These are phyloP conservation scores for Colletotrichum acutatum DNA, from an alignment of 2,329 filamentous ascomycete species.

Conservation along the genomic window DNA sequence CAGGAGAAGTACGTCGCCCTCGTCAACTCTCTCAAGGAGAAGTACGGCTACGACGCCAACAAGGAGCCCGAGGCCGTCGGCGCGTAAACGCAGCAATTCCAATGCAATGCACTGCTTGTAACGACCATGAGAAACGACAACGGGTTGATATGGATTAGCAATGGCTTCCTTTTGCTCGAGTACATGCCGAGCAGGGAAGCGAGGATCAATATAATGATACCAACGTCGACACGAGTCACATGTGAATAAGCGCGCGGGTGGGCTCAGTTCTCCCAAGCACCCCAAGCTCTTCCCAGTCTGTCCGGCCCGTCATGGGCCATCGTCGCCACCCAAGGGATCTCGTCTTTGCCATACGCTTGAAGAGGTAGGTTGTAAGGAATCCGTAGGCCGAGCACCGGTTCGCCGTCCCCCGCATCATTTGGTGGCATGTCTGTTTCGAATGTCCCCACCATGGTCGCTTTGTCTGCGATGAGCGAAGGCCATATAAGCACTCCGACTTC, in stretches of 20 bases:
- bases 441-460: constrained; percentile 72
- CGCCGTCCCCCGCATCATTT: constrained; percentile 38
- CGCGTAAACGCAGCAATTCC: constrained; percentile 34
- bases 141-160: constrained; percentile 14
- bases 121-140: constrained; percentile 28
- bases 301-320: constrained; percentile 70
- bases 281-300: constrained; percentile 60
- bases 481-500: constrained; percentile 87
- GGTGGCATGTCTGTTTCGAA: constrained; percentile 71
- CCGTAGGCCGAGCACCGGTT: constrained; percentile 71
- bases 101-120: not conserved
- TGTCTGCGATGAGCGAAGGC: constrained; percentile 68
- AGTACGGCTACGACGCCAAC: constrained; percentile 74
- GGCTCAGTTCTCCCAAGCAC: constrained; percentile 2
- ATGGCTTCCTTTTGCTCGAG: not conserved
- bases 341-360: constrained; percentile 68
- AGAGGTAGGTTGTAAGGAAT: constrained; percentile 88
- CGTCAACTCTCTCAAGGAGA: constrained; percentile 77
- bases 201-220: constrained; percentile 33
- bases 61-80: constrained; percentile 71
- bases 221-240: constrained; percentile 1
- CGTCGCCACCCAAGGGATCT: constrained; percentile 83
- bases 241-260: not conserved
- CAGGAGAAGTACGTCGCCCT: constrained; percentile 81
- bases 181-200: constrained; percentile 4